Base-by-base conservation (phyloP, 306 rosid species). In the Cajanus cajan region DNA sequence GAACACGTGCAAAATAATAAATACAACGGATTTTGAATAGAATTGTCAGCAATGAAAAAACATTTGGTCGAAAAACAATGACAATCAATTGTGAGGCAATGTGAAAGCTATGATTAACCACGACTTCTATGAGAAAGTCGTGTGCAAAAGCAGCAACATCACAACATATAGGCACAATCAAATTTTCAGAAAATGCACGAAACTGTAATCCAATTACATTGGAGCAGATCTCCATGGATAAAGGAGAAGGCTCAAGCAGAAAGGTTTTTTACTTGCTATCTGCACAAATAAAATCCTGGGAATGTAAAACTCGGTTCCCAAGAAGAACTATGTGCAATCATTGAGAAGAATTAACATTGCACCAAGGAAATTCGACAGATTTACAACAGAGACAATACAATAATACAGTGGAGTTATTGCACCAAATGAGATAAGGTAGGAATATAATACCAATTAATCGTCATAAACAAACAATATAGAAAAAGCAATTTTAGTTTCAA, bases 161-260 rank as follows among this genome's bases (percentile, higher is more conserved):
- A 25, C 16, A 67, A 8, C 43, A 36, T 18, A 15, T 13, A 63
- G 50, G n/a, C 11, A 6, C 58, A 6, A n/a, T n/a, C n/a, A n/a
- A n/a, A 4, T 24, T 40, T 19, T 16, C 0, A 37, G 51, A 21
- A 69, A 28, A 21, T 2, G 6, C 7, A 54, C 3, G 12, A 44
- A 67, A 80, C 73, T 89, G 86, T 92, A 80, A 90, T 76, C 96
- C 97, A 86, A 75, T 76, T 79, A 84, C 97, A 90, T 89, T 94
- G 98, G 96, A 94, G 90, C 92, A 52, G 80, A 87, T 85, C 91
- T 81, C 92, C 89, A 83, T 78, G 33, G 68, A 77, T 34, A 40
- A 57, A 58, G 87, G 84, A 90, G 94, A 88, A 72, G 85, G 74
- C 94, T 94, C 94, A 94, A 94, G 97, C 96, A 94, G 94, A 94